Base-by-base conservation (phyloP, 441 rosid species). In the Bocquillonia castaneifolia region DNA sequence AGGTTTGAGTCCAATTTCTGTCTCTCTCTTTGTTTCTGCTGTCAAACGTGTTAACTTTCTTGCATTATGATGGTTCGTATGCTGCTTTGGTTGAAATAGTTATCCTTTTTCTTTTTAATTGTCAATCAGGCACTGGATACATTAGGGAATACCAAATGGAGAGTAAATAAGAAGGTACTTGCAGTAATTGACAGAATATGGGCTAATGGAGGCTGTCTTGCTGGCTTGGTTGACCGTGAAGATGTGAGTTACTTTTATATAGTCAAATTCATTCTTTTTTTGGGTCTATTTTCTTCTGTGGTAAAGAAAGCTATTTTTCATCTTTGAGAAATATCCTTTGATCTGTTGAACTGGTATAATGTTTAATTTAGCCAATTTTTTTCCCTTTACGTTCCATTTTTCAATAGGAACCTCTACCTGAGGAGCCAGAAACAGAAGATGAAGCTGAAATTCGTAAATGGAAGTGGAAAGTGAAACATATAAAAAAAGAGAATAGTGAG, bases 101-200 rank as follows among this genome's bases (percentile, higher is more conserved):
- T 70, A 22, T 69, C 48, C 65, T 61, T 45, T 25, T 9, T 50
- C n/a, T 40, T 25, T 39, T 31, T 39, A 17, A 9, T 60, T n/a
- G 40, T n/a, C 66, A 67, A 75, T 64, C 87, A 95, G 99, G 99
- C 96, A 42, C 79, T 95, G 75, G 86, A 92, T 86, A 90, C 96
- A 2, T 86, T 95, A 36, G 99, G 99, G 76, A 86, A 81, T 77
- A 86, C 97, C 64, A 95, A 90, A 73, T 95, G 98, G 99, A 89
- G 95, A 70, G 80, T 95, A 69, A 95, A 89, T 74, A 90, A 82
- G 73, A 86, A 82, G 83, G 76, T 92, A 39, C 88, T 95, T 76
- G 78, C 89, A 69, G 87, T 92, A 63, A 76, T 92, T 40, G 99
- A 95, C 61, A 85, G 96, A 84, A 79, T 95, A 53, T 95, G 99